Conservation (phyloP, 169 alveolate species). For the Babesia bigemina region DNA sequence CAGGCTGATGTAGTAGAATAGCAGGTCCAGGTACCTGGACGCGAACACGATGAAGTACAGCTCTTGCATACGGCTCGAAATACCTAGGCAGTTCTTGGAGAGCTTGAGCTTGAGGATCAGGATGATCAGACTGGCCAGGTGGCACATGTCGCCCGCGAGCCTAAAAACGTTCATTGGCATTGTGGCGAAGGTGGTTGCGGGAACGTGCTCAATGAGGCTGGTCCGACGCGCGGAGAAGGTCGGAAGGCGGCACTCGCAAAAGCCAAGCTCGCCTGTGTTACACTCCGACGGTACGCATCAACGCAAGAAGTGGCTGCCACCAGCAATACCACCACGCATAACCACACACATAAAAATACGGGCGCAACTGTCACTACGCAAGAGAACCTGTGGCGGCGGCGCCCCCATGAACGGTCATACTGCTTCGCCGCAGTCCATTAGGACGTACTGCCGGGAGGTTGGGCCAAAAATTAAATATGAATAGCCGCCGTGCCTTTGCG, state of each 20-base stretch:
- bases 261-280: not conserved
- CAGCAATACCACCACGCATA: not conserved
- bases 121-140: constrained; percentile 88
- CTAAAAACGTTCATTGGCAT: constrained; percentile 91
- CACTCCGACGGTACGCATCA: not conserved
- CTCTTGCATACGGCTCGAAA: constrained; percentile 95
- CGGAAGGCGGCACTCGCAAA: not conserved
- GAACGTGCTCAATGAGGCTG: not conserved
- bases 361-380: not conserved
- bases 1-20: constrained; percentile 85
- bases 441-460: too few relatives aligned
- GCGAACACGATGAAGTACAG: constrained; percentile 91
- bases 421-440: too few relatives aligned
- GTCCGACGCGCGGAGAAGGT: constrained; percentile 6
- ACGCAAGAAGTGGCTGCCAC: not conserved
- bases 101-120: constrained; percentile 89
- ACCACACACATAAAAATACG: constrained; percentile 13
- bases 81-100: constrained; percentile 92
- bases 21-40: constrained; percentile 86
- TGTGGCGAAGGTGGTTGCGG: not conserved
- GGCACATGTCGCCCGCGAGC: constrained; percentile 92
- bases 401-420: constrained; percentile 15
- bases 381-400: not conserved
- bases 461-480: too few relatives aligned
- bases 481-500: too few relatives aligned